Conservation (phyloP, 805 yeast species). For the Yamadazyma takamatsuzukensis region DNA sequence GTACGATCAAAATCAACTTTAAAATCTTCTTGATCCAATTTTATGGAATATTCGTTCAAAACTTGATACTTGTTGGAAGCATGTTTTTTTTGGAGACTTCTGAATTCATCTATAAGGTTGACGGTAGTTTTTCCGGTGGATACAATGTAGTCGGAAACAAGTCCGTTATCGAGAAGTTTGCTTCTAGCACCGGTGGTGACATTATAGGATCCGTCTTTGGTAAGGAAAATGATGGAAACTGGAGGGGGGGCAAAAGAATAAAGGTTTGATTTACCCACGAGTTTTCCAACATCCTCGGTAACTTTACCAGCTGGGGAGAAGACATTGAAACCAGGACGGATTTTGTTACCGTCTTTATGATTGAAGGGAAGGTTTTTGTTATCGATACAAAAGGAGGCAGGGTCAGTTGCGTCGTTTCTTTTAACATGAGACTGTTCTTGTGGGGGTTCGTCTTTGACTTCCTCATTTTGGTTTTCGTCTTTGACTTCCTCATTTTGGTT, state of each 20-base stretch:
- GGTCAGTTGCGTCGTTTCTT: slow-evolving; percentile 11
- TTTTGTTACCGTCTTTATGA: slow-evolving; percentile 16
- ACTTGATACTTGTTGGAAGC: slow-evolving; percentile 19
- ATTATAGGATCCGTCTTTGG: slow-evolving; percentile 32
- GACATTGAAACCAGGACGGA: slow-evolving; percentile 38
- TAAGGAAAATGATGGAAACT: slow-evolving; percentile 32
- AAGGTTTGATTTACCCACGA: slow-evolving; percentile 38
- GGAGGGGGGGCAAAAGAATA: slow-evolving; percentile 41
- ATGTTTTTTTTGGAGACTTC: slow-evolving; percentile 14
- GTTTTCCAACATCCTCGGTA: slow-evolving; percentile 20
- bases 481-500: slow-evolving; percentile 1
- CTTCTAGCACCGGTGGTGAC: slow-evolving; percentile 16
- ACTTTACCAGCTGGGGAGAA: slow-evolving; percentile 27
- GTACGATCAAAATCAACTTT: slow-evolving; percentile 17
- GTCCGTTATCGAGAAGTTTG: slow-evolving; percentile 22
- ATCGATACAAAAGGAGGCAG: slow-evolving; percentile 16
- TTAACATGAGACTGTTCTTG: slow-evolving; percentile 4
- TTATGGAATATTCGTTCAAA: slow-evolving; percentile 23
- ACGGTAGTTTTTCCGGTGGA: slow-evolving; percentile 9
- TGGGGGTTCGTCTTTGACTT: slow-evolving; percentile 4
- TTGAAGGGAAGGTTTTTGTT: slow-evolving; percentile 11
- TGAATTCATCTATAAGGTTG: slow-evolving; percentile 18
- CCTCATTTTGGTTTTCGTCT: slow-evolving; percentile 1
- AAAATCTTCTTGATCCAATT: slow-evolving; percentile 25
- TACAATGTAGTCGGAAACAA: slow-evolving; percentile 7